Conservation (phyloP, 345 rosid genomes). For the Alliaria petiolata region DNA sequence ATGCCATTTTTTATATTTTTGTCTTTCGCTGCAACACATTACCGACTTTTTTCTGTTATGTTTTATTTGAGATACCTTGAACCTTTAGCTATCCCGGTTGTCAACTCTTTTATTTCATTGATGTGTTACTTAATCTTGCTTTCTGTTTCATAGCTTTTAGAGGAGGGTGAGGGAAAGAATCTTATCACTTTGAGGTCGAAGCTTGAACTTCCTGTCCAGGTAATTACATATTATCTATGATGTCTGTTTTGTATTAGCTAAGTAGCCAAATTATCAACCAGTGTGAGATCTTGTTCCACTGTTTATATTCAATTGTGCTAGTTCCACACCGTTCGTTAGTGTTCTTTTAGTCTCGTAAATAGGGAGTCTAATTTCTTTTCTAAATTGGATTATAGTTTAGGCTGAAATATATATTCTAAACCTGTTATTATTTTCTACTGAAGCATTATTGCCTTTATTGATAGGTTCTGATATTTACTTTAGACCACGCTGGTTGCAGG, state of each 20-base stretch:
- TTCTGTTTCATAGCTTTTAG: conserved; percentile 54
- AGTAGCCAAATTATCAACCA: conserved; percentile 11
- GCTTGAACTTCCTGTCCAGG: conserved; percentile 99
- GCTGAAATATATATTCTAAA: neutral
- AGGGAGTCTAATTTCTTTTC: conserved; percentile 10
- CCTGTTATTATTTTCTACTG: conserved; percentile 1
- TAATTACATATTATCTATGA: conserved; percentile 29
- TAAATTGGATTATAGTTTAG: neutral
- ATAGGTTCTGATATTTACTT: neutral
- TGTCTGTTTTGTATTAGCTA: neutral
- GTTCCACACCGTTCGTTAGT: neutral
- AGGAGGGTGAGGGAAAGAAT: conserved; percentile 88
- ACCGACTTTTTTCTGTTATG: neutral
- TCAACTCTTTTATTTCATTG: conserved; percentile 15
- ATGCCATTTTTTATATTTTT: neutral
- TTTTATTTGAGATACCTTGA: conserved; percentile 3
- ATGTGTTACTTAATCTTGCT: conserved; percentile 22
- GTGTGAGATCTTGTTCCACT: conserved; percentile 5
- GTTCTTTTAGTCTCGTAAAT: neutral
- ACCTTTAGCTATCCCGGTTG: conserved; percentile 1
- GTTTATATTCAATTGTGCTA: conserved; percentile 2
- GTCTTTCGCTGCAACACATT: neutral
- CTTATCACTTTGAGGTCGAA: conserved; percentile 79
- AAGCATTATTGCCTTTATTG: neutral
- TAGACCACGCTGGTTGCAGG: conserved; percentile 54